phyloP scores from a whole-genome alignment of 2,329 filamentous ascomycete genomes.

The Didymella arachidicola region DNA sequence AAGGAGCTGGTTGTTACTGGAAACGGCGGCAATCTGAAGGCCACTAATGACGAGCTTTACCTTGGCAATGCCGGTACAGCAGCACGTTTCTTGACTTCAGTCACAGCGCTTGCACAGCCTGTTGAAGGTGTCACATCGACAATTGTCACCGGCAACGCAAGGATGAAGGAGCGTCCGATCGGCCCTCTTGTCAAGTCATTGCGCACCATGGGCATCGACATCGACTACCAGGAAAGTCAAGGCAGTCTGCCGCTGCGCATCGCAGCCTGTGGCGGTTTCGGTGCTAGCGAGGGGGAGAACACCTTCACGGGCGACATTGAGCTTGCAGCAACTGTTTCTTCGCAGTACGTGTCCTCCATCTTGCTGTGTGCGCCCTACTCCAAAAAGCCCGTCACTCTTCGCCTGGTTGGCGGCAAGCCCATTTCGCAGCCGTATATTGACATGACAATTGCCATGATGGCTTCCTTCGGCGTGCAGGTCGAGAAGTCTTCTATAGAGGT shows the following conservation, averaged over 20 bases:
- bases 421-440: conserved; percentile 98
- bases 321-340: conserved; percentile 92
- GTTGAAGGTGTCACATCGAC: conserved; percentile 69
- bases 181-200: conserved; percentile 92
- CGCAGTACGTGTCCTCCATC: conserved; percentile 98
- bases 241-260: conserved; percentile 86
- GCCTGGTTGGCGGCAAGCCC: conserved; percentile 92
- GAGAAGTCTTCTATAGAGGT: conserved; percentile 77
- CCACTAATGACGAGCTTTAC: conserved; percentile 80
- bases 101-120: conserved; percentile 81
- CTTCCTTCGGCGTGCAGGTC: conserved; percentile 84
- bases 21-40: conserved; percentile 83
- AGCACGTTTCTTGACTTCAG: conserved; percentile 91
- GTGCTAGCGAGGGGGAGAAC: conserved; percentile 74
- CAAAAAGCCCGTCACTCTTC: conserved; percentile 88
- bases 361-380: conserved; percentile 97
- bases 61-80: conserved; percentile 97
- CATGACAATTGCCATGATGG: conserved; percentile 99
- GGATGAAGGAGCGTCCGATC: conserved; percentile 96
- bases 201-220: conserved; percentile 81
- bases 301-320: conserved; percentile 77
- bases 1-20: conserved; percentile 88
- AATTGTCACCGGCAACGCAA: conserved; percentile 87
- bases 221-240: conserved; percentile 84
- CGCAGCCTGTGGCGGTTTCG: conserved; percentile 65